Evolutionary conservation across 441 rosid species (phyloP), one percentile per base, ranked within the genome.

Genomic region (Pelargonium cotyledonis): DNA sequence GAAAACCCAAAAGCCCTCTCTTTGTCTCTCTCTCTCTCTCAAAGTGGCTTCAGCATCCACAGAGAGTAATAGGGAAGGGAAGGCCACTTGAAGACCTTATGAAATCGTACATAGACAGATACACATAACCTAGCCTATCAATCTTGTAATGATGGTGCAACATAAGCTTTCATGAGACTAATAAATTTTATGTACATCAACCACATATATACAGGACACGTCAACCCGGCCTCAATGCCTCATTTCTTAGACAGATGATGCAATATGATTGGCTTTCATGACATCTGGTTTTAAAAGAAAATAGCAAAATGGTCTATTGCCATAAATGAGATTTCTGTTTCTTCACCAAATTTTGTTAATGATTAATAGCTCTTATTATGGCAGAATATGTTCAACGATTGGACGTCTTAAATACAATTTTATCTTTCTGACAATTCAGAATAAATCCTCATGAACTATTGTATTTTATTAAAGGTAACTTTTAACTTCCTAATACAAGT

Each of bases 201-300:
- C 55, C 55, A 6, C 55, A 4, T n/a, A 49, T 49, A 49, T 12
- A 49, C 55, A 14, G 6, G 16, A 49, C 60, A 53, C 21, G 16
- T 53, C 60, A 53, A 16, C 60, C 18, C 16, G 16, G 60, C 21
- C 60, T 53, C 60, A n/a, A 4, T 35, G 6, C 6, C 7, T 35
- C 6, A 29, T 14, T 51, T 51, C 15, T 14, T 51, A 14, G 2
- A n/a, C 15, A 16, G 60, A 53, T 15, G 60, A 53, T 1, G 60
- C 60, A 53, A 53, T 53, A 53, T 53, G 60, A 53, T 53, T 53
- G 60, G 21, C 60, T 53, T 53, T 53, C 60, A 53, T 53, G 8
- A 15, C 8, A 53, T 16, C 15, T 15, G 60, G 60, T 53, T 53
- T 53, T 18, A 53, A 53, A 53, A 53, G 21, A 53, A 18, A 15